Evolutionary conservation across 108 stramenopile species (phyloP).

Genomic region (Schizochytrium sp.): DNA sequence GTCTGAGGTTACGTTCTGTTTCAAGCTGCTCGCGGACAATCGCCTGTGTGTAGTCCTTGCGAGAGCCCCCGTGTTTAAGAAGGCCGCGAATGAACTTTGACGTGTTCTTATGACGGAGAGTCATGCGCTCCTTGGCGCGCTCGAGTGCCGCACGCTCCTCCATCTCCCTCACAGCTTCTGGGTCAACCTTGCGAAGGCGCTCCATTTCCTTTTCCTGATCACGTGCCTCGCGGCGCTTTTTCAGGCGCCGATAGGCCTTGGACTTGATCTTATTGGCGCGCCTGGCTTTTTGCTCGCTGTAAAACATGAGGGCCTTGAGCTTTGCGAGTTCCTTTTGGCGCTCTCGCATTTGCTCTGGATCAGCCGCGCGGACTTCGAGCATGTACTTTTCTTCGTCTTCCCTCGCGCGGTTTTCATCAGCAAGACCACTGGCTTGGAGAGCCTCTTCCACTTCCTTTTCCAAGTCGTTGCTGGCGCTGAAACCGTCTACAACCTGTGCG

Average conservation of each 20-base stretch:
- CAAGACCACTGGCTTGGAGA: conserved; percentile 69
- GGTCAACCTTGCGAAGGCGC: conserved; percentile 54
- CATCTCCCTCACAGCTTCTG: conserved; percentile 55
- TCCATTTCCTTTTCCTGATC: conserved; percentile 66
- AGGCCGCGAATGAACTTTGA: conserved; percentile 69
- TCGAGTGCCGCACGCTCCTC: conserved; percentile 82
- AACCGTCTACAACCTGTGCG: conserved; percentile 63
- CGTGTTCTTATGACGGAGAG: conserved; percentile 87
- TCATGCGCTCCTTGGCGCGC: conserved; percentile 90
- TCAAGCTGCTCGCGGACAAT: conserved; percentile 72
- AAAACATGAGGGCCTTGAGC: conserved; percentile 91
- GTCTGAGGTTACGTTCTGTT: conserved; percentile 53
- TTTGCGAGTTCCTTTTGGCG: conserved; percentile 85
- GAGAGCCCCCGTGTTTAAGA: conserved; percentile 56
- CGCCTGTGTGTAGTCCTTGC: conserved; percentile 71
- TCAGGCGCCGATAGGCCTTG: conserved; percentile 86
- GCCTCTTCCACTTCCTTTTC: conserved; percentile 77
- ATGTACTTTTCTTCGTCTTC: conserved; percentile 60
- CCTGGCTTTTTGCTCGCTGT: conserved; percentile 92
- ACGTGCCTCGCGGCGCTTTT: conserved; percentile 65
- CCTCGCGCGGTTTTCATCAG: conserved; percentile 63
- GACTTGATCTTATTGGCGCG: conserved; percentile 99
- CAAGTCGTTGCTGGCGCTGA: conserved; percentile 75
- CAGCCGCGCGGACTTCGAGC: conserved; percentile 65
- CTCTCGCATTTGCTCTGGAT: conserved; percentile 74